Percentiles rank a stretch among this genome's conserved stretches.
These are phyloP conservation scores for Tetrapyrgos nigripes DNA, from an alignment of 1,284 basidiomycete genomes.

Conservation along the genomic window DNA sequence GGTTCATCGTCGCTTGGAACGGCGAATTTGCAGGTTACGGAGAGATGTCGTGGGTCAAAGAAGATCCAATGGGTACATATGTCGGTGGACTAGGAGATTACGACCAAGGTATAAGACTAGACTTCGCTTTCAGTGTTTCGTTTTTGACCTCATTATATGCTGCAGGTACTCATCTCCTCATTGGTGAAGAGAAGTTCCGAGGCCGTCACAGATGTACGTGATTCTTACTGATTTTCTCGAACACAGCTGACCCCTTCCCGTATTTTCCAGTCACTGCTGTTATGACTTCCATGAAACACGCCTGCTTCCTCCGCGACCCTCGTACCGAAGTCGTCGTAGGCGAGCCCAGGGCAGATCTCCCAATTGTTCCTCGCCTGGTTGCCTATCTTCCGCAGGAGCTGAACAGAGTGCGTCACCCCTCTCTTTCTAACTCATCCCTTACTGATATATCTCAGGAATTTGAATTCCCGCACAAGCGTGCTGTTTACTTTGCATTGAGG, in stretches of 20 bases:
- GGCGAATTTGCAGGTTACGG: conserved; percentile 22
- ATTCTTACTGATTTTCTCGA: background rate
- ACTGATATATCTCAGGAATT: conserved; percentile 16
- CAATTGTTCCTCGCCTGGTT: conserved; percentile 20
- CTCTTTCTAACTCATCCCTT: background rate
- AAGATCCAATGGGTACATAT: conserved; percentile 22
- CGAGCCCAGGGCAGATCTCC: conserved; percentile 20
- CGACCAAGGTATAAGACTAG: conserved; percentile 17
- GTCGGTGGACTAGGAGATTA: conserved; percentile 23
- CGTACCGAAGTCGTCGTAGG: conserved; percentile 24
- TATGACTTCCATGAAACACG: conserved; percentile 23
- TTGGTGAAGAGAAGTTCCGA: conserved; percentile 24
- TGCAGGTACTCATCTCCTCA: conserved; percentile 21
- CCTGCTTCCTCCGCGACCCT: conserved; percentile 21
- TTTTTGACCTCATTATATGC: background rate
- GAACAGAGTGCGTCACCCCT: conserved; percentile 17
- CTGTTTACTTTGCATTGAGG: conserved; percentile 20
- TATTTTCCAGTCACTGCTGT: conserved; percentile 19
- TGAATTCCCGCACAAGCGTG: conserved; percentile 24
- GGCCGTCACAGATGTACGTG: conserved; percentile 21
- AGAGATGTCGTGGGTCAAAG: conserved; percentile 24
- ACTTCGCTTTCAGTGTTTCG: background rate
- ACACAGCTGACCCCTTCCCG: background rate
- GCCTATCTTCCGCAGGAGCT: conserved; percentile 22
- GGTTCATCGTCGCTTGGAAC: conserved; percentile 21